Percentiles rank a stretch among this genome's conserved stretches.
These are phyloP conservation scores for Cenchrus purpureus DNA, from an alignment of 176 grass and related monocot species.

Conservation along the genomic window DNA sequence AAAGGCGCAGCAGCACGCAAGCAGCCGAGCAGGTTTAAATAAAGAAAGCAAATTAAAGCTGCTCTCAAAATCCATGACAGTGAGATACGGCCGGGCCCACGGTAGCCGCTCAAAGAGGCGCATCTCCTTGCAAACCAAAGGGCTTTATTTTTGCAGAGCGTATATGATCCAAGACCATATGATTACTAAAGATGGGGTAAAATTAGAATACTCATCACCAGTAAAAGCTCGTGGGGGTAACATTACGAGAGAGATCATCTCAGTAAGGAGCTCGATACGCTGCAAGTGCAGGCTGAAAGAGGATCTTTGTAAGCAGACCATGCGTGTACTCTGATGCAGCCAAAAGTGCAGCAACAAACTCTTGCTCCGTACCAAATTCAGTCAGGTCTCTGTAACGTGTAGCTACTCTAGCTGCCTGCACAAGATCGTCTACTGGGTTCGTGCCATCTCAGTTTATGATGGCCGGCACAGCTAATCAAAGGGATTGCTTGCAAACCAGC, in stretches of 20 bases:
- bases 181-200: slow-evolving; percentile 12
- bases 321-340: slow-evolving; percentile 11
- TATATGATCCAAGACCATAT: not conserved
- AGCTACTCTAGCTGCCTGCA: not conserved
- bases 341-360: slow-evolving; percentile 10
- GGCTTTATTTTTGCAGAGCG: slow-evolving; percentile 3
- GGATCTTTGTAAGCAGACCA: not conserved
- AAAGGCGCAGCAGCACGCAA: not conserved
- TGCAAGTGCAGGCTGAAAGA: not conserved
- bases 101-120: slow-evolving; percentile 23
- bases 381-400: not conserved
- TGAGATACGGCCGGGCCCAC: slow-evolving; percentile 39
- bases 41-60: slow-evolving; percentile 24
- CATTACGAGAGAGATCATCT: not conserved
- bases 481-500: not conserved
- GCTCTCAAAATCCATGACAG: slow-evolving; percentile 39
- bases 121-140: slow-evolving; percentile 4
- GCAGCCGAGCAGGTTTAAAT: not conserved
- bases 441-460: slow-evolving; percentile 5
- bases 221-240: slow-evolving; percentile 9
- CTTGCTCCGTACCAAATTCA: slow-evolving; percentile 3
- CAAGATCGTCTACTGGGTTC: slow-evolving; percentile 13
- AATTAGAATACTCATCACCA: slow-evolving; percentile 28
- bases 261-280: slow-evolving; percentile 24
- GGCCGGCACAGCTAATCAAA: not conserved